phyloP scores from a whole-genome alignment of 768 basidiomycete genomes.

The Lyophyllum decastes region DNA sequence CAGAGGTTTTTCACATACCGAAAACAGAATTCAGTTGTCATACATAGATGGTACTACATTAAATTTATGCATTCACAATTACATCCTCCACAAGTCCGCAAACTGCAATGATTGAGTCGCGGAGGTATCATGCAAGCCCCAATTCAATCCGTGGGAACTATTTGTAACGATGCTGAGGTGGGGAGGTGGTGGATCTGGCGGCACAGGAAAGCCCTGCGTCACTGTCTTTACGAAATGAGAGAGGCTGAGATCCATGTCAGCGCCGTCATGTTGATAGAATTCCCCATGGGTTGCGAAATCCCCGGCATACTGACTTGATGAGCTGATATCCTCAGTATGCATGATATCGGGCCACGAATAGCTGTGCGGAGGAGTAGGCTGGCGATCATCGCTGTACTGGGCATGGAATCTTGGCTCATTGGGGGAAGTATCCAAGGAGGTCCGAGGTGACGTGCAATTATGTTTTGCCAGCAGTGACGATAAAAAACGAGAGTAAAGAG shows the following conservation, averaged over 20 bases:
- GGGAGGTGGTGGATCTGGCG: conserved; percentile 6
- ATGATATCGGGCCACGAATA: conserved; percentile 49
- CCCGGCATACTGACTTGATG: neutral
- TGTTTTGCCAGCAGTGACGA: conserved; percentile 47
- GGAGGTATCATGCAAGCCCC: conserved; percentile 4
- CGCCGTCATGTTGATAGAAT: conserved; percentile 18
- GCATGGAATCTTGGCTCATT: conserved; percentile 19
- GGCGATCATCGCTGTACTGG: conserved; percentile 23
- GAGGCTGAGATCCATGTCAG: conserved; percentile 50
- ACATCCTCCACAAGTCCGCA: conserved; percentile 16
- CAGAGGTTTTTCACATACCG: neutral
- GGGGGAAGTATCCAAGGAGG: neutral
- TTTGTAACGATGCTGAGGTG: conserved; percentile 1
- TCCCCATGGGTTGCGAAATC: neutral
- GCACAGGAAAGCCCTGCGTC: conserved; percentile 14
- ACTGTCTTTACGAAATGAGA: conserved; percentile 45
- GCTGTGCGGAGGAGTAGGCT: conserved; percentile 27
- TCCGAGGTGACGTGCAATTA: conserved; percentile 10
- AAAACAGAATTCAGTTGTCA: neutral
- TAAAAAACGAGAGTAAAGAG: conserved; percentile 59
- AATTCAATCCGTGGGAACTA: conserved; percentile 3
- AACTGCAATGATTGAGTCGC: conserved; percentile 5
- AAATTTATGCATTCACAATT: neutral
- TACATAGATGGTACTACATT: neutral
- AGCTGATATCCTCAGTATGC: conserved; percentile 7